Evolutionary conservation across 495 filamentous ascomycete genomes (phyloP).

Genomic region (Acidiella bohemica): DNA sequence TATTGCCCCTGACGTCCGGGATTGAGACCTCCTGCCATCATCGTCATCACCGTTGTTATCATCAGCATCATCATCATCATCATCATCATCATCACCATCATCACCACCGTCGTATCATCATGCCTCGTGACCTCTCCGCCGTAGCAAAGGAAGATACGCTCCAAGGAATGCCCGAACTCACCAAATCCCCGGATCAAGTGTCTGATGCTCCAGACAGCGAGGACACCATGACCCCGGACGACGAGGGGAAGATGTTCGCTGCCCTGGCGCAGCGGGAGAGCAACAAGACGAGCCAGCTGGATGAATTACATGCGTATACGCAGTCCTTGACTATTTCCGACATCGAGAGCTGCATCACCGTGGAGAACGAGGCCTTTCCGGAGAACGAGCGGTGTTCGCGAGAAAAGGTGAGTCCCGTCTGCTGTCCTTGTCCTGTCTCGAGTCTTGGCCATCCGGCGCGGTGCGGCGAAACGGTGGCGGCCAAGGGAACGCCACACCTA

Average conservation of each 20-base stretch:
- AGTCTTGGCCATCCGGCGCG: background rate
- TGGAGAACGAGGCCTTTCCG: conserved; percentile 66
- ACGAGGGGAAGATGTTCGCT: conserved; percentile 3
- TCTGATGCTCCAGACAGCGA: conserved; percentile 2
- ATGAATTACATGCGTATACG: conserved; percentile 52
- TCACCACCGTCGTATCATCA: no score
- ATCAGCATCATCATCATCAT: no score
- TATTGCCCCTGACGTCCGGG: no score
- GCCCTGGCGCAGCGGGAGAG: background rate
- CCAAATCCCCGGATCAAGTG: conserved; percentile 23
- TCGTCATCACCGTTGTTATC: no score
- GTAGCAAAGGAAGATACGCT: conserved; percentile 22
- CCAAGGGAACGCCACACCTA: no score
- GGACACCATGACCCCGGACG: conserved; percentile 4
- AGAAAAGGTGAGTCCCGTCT: conserved; percentile 54
- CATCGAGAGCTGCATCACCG: conserved; percentile 57
- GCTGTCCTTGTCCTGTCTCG: background rate
- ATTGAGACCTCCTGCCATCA: no score
- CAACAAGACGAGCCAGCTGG: background rate
- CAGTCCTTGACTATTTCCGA: conserved; percentile 60
- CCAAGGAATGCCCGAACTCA: conserved; percentile 22
- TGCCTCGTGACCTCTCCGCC: conserved; percentile 29
- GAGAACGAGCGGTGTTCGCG: conserved; percentile 55
- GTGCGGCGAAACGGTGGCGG: conserved; percentile 1
- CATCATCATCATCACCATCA: no score